These are phyloP conservation scores for Madurella fahalii DNA, from an alignment of 2,329 filamentous ascomycete genomes.

Conservation along the genomic window DNA sequence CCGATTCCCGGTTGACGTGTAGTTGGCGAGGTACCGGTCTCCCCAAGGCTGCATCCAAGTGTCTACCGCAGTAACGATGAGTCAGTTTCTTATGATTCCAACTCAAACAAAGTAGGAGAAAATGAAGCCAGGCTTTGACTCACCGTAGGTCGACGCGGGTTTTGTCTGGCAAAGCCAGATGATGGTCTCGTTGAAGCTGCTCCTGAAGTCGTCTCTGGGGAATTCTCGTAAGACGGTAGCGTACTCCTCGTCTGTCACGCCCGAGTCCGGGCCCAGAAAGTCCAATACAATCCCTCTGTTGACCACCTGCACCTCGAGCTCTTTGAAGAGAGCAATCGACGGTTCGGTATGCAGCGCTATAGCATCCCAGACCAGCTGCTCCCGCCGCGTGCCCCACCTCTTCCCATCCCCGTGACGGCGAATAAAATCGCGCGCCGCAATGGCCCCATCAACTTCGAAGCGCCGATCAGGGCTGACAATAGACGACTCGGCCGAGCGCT, in stretches of 20 bases:
- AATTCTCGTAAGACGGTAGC: constrained; percentile 31
- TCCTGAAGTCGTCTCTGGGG: constrained; percentile 34
- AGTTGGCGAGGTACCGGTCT: constrained; percentile 10
- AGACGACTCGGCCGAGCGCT: constrained; percentile 29
- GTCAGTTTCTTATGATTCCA: too few relatives aligned
- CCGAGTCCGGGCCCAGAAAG: constrained; percentile 33
- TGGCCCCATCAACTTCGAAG: constrained; percentile 49
- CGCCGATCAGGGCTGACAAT: constrained; percentile 41
- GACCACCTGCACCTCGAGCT: constrained; percentile 37
- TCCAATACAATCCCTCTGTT: constrained; percentile 37
- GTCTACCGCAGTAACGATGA: constrained; percentile 4
- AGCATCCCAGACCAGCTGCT: constrained; percentile 46
- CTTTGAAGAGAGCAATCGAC: constrained; percentile 39
- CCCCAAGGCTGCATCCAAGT: constrained; percentile 18
- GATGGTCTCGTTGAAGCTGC: constrained; percentile 35
- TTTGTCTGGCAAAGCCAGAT: constrained; percentile 39
- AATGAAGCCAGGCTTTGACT: constrained; percentile 7
- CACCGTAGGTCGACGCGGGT: constrained; percentile 35
- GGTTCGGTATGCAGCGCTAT: constrained; percentile 43
- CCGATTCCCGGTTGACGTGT: background rate
- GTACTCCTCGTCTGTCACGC: constrained; percentile 34
- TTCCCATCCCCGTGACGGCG: constrained; percentile 19
- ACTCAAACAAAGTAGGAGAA: background rate
- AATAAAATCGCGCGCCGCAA: constrained; percentile 40
- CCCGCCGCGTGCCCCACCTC: constrained; percentile 37